Base-by-base conservation (phyloP, 306 rosid species). In the Albizia julibrissin region DNA sequence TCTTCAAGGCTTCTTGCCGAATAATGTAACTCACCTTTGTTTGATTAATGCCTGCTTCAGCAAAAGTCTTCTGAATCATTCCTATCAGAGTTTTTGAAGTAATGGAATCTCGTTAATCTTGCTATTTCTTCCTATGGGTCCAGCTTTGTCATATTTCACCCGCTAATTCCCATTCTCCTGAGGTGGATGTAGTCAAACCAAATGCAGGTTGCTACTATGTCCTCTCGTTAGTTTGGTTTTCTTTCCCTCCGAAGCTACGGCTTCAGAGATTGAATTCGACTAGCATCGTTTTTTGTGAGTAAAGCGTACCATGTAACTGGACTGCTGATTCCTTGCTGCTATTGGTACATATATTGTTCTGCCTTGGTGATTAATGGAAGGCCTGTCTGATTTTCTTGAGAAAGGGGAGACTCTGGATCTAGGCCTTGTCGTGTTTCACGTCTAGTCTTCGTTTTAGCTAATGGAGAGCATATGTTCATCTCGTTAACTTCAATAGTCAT, bases 31-130 rank as follows among this genome's bases (percentile, higher is more conserved):
- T 79, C 86, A 74, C 88, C 67, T 83, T 75, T 52, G 80, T 86
- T 86, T 56, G 50, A 61, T 87, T 79, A 44, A 86, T 89, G 89
- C 80, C 75, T 81, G 77, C 85, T 76, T 89, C 81, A 86, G 82
- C 80, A 69, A 22, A 69, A 78, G 71, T 87, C 80, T 84, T 93
- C 66, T 93, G 86, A 90, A 72, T 67, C 85, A 43, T 77, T 76
- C 74, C 79, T 75, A 37, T 33, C 65, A 56, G 75, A 82, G 76
- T 85, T 85, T 85, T 22, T 86, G 81, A 68, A 72, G 11, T 86
- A 58, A 88, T 90, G 97, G 90, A 83, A 83, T 89, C 86, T 90
- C 98, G 95, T 89, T 95, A 89, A 85, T 69, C 84, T 89, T 71
- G 65, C 84, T 46, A 66, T 27, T 29, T 29, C 68, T 52, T 40